Percentiles rank a stretch among this genome's conserved stretches.
phyloP scores from a whole-genome alignment of 306 rosid genomes.

The Sechiopsis laciniata region DNA sequence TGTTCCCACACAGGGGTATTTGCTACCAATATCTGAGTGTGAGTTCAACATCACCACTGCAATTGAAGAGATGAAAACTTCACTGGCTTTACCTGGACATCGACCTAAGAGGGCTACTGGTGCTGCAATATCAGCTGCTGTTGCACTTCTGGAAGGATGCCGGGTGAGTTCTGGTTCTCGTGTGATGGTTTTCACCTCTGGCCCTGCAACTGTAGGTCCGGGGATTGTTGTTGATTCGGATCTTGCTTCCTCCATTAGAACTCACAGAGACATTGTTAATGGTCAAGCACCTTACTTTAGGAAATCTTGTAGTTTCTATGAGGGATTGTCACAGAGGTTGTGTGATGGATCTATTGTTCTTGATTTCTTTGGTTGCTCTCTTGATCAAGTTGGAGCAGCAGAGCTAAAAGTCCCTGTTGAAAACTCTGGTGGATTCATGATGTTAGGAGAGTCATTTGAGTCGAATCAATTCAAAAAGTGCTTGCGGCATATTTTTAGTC shows the following conservation, averaged over 20 bases:
- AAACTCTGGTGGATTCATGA: constrained; percentile 71
- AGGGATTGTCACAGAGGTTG: constrained; percentile 45
- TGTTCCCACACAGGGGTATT: constrained; percentile 50
- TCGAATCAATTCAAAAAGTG: constrained; percentile 62
- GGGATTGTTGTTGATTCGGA: constrained; percentile 63
- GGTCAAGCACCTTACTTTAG: constrained; percentile 43
- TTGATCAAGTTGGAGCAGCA: constrained; percentile 78
- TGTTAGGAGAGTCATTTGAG: constrained; percentile 72
- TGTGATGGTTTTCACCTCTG: constrained; percentile 78
- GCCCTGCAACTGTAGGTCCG: constrained; percentile 80
- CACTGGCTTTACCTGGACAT: constrained; percentile 26
- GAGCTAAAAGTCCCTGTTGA: constrained; percentile 65
- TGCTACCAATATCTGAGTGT: constrained; percentile 70
- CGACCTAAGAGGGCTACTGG: constrained; percentile 75
- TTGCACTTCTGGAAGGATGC: constrained; percentile 72
- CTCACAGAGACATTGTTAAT: constrained; percentile 61
- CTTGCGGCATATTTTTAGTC: constrained; percentile 48
- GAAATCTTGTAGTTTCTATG: constrained; percentile 56
- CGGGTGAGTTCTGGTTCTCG: constrained; percentile 57
- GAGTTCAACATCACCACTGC: constrained; percentile 64
- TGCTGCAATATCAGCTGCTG: constrained; percentile 72
- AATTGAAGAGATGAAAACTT: constrained; percentile 65
- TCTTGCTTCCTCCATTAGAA: constrained; percentile 50
- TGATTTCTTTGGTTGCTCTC: constrained; percentile 78
- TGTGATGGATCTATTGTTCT: constrained; percentile 53